Evolutionary conservation across 2,329 filamentous ascomycete genomes (phyloP), one percentile per base, ranked within the genome.

Genomic region (Aureobasidium sp.): DNA sequence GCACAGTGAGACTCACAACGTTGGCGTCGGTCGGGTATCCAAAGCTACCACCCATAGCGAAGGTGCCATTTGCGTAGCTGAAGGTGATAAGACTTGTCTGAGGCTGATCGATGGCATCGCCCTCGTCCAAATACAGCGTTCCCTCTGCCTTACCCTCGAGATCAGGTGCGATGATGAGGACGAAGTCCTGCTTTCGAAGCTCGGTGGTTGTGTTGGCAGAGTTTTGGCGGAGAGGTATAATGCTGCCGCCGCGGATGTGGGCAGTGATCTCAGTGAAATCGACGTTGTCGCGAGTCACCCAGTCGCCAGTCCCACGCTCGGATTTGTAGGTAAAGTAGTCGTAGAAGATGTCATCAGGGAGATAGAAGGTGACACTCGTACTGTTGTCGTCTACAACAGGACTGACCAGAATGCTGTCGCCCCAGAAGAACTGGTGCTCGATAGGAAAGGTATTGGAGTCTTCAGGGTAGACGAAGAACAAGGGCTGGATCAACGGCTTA

Each of bases 71-170:
- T 46, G 47, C 46, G 70, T 84, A 92, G 9, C 71, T 67, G 67
- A 92, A 89, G 15, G 76, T 72, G 59, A 92, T 78, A 61, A 83
- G 76, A 7, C 80, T 84, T n/a, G 79, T 83, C 0, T 68, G 71
- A 2, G 74, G 65, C 72, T 89, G 88, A 63, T 82, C 76, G 55
- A 92, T 68, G 29, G 82, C 85, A 63, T 86, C 84, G 9, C 90
- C 90, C 64, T 95, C 90, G 67, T 94, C 90, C 5, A 94, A 75
- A 71, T 92, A 94, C 62, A 94, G 77, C 57, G 79, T 78, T 0
- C 90, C 90, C 1, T 70, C 72, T 0, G 90, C 90, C 7, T 76
- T 82, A 3, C 87, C 88, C 57, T 87, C 76, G 0, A 71, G 69
- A 6, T 81, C 84, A 0, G 88, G 81, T 0, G 89, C 87, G 48